Percentiles rank a stretch among this genome's conserved stretches.
Conservation (phyloP, 2,329 filamentous ascomycete species). For the Curvularia eragrostidis region DNA sequence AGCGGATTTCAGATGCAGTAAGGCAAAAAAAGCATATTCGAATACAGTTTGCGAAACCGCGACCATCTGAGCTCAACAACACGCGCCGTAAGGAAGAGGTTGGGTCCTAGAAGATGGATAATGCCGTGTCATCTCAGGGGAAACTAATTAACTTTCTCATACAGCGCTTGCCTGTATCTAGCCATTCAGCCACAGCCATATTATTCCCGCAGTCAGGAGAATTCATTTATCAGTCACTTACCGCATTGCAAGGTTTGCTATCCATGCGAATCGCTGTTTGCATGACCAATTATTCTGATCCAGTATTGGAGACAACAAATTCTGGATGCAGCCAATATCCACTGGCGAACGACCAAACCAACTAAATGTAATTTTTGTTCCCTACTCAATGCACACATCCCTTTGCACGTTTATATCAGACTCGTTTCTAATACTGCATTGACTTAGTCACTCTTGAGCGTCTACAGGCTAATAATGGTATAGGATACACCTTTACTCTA, state of each 20-base stretch:
- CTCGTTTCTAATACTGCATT: not conserved
- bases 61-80: not conserved
- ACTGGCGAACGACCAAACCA: not conserved
- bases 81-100: not conserved
- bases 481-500: not conserved
- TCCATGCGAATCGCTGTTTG: not conserved
- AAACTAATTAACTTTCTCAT: not conserved
- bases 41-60: not conserved
- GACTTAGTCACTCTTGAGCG: not conserved
- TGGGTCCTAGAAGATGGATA: not conserved
- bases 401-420: not conserved
- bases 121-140: not conserved
- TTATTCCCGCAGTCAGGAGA: not conserved
- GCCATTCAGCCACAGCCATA: not conserved
- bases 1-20: not conserved
- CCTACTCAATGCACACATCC: not conserved
- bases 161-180: not conserved
- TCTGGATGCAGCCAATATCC: not conserved
- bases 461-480: not conserved
- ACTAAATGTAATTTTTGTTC: not conserved
- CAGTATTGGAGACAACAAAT: slow-evolving; percentile 3
- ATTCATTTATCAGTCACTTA: not conserved
- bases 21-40: not conserved
- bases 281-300: not conserved
- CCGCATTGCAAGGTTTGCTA: not conserved